Conservation (phyloP, 2,329 filamentous ascomycete genomes). For the Zarea fungicola region DNA sequence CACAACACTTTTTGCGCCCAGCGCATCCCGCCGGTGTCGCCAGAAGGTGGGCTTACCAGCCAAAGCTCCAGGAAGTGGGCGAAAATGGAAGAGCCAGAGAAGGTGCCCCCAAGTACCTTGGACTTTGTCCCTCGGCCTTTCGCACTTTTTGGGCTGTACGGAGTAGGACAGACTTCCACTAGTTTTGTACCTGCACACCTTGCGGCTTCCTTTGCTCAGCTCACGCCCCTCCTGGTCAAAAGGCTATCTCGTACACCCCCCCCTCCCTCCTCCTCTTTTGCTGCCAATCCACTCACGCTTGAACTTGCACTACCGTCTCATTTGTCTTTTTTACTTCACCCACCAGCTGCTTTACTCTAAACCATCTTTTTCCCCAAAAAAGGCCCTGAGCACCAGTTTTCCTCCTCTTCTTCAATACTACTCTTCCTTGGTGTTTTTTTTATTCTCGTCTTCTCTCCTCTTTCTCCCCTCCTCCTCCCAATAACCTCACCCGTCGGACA, state of each 20-base stretch:
- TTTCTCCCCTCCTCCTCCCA: background rate
- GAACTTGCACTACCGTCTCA: slow-evolving; percentile 10
- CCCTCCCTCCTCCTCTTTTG: background rate
- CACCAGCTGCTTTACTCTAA: slow-evolving; percentile 3
- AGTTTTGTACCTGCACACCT: no score
- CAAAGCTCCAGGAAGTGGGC: background rate
- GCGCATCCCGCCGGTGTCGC: background rate
- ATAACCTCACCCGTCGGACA: no score
- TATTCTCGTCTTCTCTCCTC: background rate
- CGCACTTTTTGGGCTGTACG: no score
- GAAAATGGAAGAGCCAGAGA: background rate
- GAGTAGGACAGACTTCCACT: no score
- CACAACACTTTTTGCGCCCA: slow-evolving; percentile 3
- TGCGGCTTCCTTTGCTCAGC: background rate
- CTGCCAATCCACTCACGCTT: background rate
- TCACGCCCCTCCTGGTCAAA: background rate
- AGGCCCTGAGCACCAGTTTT: slow-evolving; percentile 4
- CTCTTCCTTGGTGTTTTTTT: slow-evolving; percentile 3
- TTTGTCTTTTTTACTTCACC: slow-evolving; percentile 9
- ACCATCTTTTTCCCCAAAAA: slow-evolving; percentile 2
- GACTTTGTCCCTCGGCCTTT: background rate
- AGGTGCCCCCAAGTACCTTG: slow-evolving; percentile 1
- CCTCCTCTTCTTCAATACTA: background rate
- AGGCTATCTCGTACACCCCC: slow-evolving; percentile 7
- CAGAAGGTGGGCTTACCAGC: slow-evolving; percentile 2